A percentile compares a stretch with the other conserved stretches of the same genome.
These are phyloP conservation scores for Taphrina populina DNA, from an alignment of 1,139 yeast genomes.

Conservation along the genomic window DNA sequence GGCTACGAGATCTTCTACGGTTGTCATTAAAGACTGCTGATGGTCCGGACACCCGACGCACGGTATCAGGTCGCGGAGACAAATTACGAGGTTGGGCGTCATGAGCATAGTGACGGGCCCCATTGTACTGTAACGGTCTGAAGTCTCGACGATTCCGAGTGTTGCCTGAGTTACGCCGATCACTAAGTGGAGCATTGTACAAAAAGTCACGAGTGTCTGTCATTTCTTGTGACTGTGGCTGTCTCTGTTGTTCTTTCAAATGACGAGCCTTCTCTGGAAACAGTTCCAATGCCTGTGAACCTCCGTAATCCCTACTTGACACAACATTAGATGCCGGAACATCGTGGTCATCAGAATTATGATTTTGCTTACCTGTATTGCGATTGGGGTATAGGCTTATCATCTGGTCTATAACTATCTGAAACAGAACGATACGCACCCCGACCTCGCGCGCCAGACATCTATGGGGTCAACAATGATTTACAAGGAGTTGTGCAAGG, in stretches of 20 bases:
- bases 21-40: too few species aligned
- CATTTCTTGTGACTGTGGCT: too few species aligned
- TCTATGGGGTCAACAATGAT: too few species aligned
- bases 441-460: conserved; percentile 20
- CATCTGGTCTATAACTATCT: conserved; percentile 10
- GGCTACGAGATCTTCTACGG: conserved; percentile 7
- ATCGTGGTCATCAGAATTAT: not conserved
- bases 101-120: not conserved
- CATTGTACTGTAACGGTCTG: not conserved
- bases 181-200: not conserved
- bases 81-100: conserved; percentile 3
- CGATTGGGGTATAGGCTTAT: not conserved
- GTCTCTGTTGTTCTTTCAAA: conserved; percentile 1
- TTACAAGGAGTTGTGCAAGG: too few species aligned
- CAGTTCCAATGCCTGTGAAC: conserved; percentile 2
- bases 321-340: not conserved
- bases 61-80: not conserved
- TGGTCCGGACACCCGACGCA: conserved; percentile 9
- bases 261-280: conserved; percentile 15
- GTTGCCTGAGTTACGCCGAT: conserved; percentile 3
- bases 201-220: conserved; percentile 9
- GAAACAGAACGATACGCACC: not conserved
- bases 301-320: not conserved
- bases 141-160: conserved; percentile 5
- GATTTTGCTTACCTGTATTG: conserved; percentile 1